Percentiles rank a stretch among this genome's conserved stretches.
Evolutionary conservation across 73 alveolate genomes (phyloP).

Genomic region (Stentor roeselii): DNA sequence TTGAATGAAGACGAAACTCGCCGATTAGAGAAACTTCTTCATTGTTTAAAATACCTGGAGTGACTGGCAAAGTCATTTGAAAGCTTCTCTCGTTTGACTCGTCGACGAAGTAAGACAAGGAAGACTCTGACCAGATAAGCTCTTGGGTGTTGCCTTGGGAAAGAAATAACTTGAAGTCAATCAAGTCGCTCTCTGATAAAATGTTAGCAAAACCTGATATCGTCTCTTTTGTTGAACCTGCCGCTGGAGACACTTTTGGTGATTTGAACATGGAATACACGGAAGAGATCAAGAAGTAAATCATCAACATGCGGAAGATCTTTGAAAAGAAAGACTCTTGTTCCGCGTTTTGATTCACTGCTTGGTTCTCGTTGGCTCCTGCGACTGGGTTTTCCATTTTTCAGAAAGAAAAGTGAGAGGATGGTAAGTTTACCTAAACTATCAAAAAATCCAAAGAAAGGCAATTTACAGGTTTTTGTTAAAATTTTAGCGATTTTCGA

Average conservation of each 20-base stretch:
- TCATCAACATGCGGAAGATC: neutral
- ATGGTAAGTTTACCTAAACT: neutral
- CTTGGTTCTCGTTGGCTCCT: neutral
- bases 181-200: slow-evolving; percentile 10
- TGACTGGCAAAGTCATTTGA: slow-evolving; percentile 43
- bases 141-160: slow-evolving; percentile 27
- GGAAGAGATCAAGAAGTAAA: neutral
- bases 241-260: neutral
- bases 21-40: slow-evolving; percentile 34
- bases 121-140: slow-evolving; percentile 37
- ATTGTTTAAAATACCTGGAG: slow-evolving; percentile 30
- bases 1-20: slow-evolving; percentile 34
- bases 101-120: slow-evolving; percentile 32
- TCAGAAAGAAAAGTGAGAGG: slow-evolving; percentile 11
- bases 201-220: slow-evolving; percentile 14
- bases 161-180: slow-evolving; percentile 26
- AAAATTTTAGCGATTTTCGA: neutral
- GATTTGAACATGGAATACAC: neutral
- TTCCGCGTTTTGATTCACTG: slow-evolving; percentile 11
- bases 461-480: neutral
- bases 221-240: neutral
- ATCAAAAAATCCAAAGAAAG: neutral
- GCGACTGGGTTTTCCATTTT: slow-evolving; percentile 20
- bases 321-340: neutral
- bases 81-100: slow-evolving; percentile 31